Evolutionary conservation across 495 filamentous ascomycete genomes (phyloP).

Genomic region (Evernia prunastri): DNA sequence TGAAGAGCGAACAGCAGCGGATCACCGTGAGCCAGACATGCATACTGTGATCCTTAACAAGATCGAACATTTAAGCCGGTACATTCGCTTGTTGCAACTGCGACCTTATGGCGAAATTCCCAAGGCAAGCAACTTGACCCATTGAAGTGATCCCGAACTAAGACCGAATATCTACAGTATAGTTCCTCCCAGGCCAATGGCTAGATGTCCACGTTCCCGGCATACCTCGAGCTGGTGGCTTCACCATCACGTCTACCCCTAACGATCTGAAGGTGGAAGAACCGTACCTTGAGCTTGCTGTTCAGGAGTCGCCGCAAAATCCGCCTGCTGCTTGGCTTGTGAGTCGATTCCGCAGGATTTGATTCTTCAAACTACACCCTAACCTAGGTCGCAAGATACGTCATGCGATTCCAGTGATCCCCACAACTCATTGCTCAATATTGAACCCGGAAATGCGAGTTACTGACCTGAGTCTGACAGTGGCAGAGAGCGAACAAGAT

Average conservation of each 20-base stretch:
- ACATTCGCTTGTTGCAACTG: constrained; percentile 47
- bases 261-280: constrained; percentile 20
- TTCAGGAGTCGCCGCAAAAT: constrained; percentile 59
- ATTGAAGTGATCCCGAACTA: constrained; percentile 2
- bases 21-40: constrained; percentile 57
- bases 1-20: constrained; percentile 61
- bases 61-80: constrained; percentile 43
- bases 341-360: neutral
- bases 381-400: neutral
- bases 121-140: constrained; percentile 15
- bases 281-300: constrained; percentile 62
- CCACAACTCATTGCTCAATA: neutral
- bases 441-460: neutral
- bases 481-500: constrained; percentile 54
- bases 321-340: constrained; percentile 66
- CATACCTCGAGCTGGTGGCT: constrained; percentile 25
- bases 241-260: constrained; percentile 28
- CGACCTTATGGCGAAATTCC: constrained; percentile 25
- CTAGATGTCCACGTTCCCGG: constrained; percentile 54
- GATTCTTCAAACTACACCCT: neutral
- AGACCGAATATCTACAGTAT: constrained; percentile 20
- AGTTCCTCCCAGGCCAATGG: constrained; percentile 88
- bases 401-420: neutral
- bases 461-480: neutral
- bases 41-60: constrained; percentile 44